These are phyloP conservation scores for Ceratobasidium sp. DNA, from an alignment of 1,284 basidiomycete species.

Conservation along the genomic window DNA sequence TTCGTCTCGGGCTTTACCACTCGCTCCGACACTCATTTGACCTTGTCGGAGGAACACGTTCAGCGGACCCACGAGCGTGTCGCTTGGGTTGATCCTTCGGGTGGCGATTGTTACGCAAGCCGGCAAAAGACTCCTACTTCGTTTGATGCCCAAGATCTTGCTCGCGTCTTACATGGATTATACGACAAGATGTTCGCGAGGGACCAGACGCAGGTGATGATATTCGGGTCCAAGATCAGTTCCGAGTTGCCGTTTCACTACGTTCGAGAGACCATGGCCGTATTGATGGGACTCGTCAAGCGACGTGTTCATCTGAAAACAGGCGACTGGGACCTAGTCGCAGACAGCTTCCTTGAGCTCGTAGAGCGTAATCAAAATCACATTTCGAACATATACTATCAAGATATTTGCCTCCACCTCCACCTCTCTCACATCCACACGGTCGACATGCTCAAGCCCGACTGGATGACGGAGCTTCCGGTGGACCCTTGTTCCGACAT, in stretches of 20 bases:
- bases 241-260: background rate
- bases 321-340: constrained; percentile 16
- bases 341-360: background rate
- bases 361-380: background rate
- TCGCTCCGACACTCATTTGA: background rate
- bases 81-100: constrained; percentile 23
- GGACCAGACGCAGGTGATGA: constrained; percentile 47
- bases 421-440: background rate
- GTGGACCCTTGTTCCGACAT: background rate
- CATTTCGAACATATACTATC: background rate
- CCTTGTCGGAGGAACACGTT: too few relatives aligned
- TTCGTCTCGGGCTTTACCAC: constrained; percentile 20
- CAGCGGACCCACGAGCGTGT: background rate
- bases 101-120: constrained; percentile 16
- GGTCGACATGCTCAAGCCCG: background rate
- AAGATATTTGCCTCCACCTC: constrained; percentile 4
- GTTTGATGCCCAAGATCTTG: constrained; percentile 25
- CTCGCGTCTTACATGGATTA: background rate
- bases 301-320: background rate
- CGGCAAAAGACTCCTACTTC: background rate
- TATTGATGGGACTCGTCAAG: background rate
- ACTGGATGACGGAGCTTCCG: background rate
- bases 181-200: constrained; percentile 55
- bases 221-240: too few relatives aligned
- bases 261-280: constrained; percentile 16